These are phyloP conservation scores for sorghum (Sorghum bicolor) DNA, from an alignment of 176 grass and related monocot genomes.

Conservation along the genomic window DNA sequence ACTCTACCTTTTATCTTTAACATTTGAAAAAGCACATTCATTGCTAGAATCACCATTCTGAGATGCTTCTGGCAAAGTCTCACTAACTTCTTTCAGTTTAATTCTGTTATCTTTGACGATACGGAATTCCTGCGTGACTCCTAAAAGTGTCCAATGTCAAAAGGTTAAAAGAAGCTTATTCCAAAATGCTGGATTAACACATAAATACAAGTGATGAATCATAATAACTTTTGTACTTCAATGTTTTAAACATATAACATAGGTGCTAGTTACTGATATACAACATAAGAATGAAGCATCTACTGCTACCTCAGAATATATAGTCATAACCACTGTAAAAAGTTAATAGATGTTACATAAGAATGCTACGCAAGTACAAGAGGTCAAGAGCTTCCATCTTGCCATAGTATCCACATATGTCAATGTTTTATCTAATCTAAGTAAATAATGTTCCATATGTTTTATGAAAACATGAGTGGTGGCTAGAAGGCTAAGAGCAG, in stretches of 20 bases:
- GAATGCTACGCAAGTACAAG: neutral
- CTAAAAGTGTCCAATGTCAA: conserved; percentile 39
- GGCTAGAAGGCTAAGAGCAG: neutral
- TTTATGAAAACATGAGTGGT: neutral
- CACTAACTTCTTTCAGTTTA: conserved; percentile 39
- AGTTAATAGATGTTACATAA: neutral
- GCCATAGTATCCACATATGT: conserved; percentile 7
- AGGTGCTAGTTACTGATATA: neutral
- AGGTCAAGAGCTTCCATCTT: neutral
- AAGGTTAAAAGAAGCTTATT: neutral
- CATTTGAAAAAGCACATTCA: conserved; percentile 19
- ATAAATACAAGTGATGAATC: neutral
- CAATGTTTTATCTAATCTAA: neutral
- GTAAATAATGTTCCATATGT: neutral
- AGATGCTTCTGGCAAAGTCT: conserved; percentile 27
- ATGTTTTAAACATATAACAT: neutral
- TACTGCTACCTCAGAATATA: neutral
- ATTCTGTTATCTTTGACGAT: conserved; percentile 77
- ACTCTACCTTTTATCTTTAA: conserved; percentile 50
- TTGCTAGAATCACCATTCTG: conserved; percentile 16
- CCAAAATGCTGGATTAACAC: neutral
- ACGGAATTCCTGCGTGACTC: conserved; percentile 54
- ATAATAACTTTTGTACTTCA: neutral
- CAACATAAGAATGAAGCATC: neutral
- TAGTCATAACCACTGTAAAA: neutral